Evolutionary conservation across 345 rosid species (phyloP).

Genomic region (Acer saccharum): DNA sequence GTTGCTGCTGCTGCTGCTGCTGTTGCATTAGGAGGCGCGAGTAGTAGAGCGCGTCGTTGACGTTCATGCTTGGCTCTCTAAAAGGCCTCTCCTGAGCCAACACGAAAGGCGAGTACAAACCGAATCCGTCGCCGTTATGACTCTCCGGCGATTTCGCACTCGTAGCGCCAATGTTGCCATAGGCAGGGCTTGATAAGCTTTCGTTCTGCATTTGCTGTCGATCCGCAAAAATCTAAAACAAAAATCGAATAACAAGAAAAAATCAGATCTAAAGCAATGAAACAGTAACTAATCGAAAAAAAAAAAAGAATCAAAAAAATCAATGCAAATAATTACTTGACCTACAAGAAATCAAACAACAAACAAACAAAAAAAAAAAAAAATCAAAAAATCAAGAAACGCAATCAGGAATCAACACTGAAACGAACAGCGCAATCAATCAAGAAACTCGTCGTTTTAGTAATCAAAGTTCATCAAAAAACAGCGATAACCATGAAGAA

Average conservation of each 20-base stretch:
- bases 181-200: constrained; percentile 14
- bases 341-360: not conserved
- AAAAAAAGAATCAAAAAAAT: not conserved
- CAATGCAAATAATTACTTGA: not conserved
- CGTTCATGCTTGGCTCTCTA: constrained; percentile 8
- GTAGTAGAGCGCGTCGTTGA: constrained; percentile 22
- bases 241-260: not conserved
- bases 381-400: not conserved
- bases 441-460: not conserved
- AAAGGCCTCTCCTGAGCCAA: constrained; percentile 11
- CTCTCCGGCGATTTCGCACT: constrained; percentile 10
- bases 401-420: not conserved
- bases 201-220: constrained; percentile 35
- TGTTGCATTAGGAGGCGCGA: constrained; percentile 43
- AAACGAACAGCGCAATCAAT: not conserved
- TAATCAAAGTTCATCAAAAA: not conserved
- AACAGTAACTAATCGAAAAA: not conserved
- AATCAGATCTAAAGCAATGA: constrained; percentile 21
- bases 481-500: not conserved
- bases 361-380: not conserved
- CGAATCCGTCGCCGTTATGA: constrained; percentile 22
- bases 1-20: constrained; percentile 29
- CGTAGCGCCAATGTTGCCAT: constrained; percentile 12
- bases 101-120: constrained; percentile 26
- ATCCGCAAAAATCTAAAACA: not conserved